Evolutionary conservation across 1,284 basidiomycete species (phyloP), one percentile per base, ranked within the genome.

Genomic region (Caloboletus inedulis): DNA sequence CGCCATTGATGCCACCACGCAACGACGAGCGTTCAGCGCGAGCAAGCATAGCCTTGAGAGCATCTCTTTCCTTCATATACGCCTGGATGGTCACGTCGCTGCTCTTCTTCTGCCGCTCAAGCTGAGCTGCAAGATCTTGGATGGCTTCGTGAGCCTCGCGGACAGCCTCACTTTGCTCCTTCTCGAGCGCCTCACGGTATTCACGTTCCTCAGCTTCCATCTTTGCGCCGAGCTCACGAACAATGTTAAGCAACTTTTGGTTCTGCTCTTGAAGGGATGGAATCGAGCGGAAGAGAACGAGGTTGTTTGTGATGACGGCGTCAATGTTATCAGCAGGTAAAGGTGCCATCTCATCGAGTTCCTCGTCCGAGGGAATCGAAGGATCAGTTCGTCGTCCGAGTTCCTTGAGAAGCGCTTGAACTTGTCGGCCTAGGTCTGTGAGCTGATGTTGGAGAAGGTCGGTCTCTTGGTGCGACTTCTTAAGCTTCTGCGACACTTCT

Each of bases 101-200:
- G 63, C 77, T 78, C 67, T 81, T 80, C 71, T 84, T 84, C 65
- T 86, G 83, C 56, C 71, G 78, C 62, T 84, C 84, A 2, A 98
- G 73, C 65, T 94, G 85, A 21, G 80, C 77, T 35, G 87, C 85
- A 29, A 98, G 76, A 27, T 85, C 81, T 56, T 87, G 81, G 60
- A 98, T 93, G 1, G 91, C 86, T 52, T 90, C 85, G 55, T 91
- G 87, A 0, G 95, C 94, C 69, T 98, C 91, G 45, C 81, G 79
- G 13, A 98, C 80, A 0, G 93, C 92, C 56, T 87, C 86, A 49
- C 80, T 81, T 64, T 92, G 86, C 62, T 92, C 90, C 54, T 77
- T 78, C 62, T 84, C 82, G 66, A 82, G 78, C 7, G 74, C 72
- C 42, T 80, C 84, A 40, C 78, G 76, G 57, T 87, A 85, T 30